A percentile compares a stretch with the other conserved stretches of the same genome.
Evolutionary conservation across 169 alveolate genomes (phyloP).

Genomic region (Eimeria sp.): DNA sequence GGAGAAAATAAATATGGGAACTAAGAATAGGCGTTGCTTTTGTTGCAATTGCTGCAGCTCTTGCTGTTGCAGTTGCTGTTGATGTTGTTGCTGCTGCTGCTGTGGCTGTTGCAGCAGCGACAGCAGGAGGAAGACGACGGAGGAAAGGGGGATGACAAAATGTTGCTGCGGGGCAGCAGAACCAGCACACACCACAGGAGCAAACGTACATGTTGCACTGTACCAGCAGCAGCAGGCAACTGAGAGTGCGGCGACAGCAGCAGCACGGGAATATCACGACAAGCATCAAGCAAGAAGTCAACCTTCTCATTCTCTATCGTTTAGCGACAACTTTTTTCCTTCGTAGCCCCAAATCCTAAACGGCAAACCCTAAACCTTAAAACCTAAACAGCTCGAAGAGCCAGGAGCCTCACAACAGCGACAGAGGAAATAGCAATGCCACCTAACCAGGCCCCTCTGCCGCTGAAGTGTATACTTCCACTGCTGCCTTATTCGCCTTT

Average conservation of each 20-base stretch:
- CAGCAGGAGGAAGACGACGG: neutral
- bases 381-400: too few relatives aligned
- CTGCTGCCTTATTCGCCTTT: too few relatives aligned
- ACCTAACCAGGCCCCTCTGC: too few relatives aligned
- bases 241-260: neutral
- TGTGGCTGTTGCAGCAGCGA: neutral
- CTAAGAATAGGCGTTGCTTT: too few relatives aligned
- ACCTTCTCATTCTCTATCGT: neutral
- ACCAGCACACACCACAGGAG: neutral
- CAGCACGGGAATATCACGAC: neutral
- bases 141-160: conserved; percentile 17
- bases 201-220: neutral
- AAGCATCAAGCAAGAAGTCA: neutral
- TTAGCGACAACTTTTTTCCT: too few relatives aligned
- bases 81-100: conserved; percentile 9
- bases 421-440: too few relatives aligned
- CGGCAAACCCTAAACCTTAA: too few relatives aligned
- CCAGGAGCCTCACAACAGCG: too few relatives aligned
- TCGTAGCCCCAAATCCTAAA: too few relatives aligned
- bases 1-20: neutral
- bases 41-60: conserved; percentile 9
- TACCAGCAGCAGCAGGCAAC: too few relatives aligned
- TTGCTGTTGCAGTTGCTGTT: conserved; percentile 1
- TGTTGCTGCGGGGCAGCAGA: neutral
- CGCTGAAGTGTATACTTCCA: too few relatives aligned